A percentile compares a stretch with the other conserved stretches of the same genome.
These are phyloP conservation scores for Apophysomyces sp. DNA, from an alignment of 371 early-diverging fungal genomes.

Conservation along the genomic window DNA sequence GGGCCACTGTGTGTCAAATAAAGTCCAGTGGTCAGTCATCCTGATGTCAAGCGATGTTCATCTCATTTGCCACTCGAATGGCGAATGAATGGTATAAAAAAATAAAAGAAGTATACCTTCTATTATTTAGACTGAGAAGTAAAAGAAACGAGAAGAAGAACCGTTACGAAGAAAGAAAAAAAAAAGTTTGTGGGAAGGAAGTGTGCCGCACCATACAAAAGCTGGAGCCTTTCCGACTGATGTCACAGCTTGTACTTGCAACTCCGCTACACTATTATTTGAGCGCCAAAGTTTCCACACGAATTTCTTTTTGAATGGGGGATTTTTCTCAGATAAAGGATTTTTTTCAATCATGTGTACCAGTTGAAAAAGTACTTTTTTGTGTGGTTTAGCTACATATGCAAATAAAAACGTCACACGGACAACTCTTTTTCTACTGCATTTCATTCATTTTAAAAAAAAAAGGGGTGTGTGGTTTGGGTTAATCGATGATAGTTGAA, in stretches of 20 bases:
- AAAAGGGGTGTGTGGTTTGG: neutral
- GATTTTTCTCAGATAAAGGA: too few relatives aligned
- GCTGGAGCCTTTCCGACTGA: too few relatives aligned
- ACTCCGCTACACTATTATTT: neutral
- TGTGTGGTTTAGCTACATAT: neutral
- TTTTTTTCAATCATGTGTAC: too few relatives aligned
- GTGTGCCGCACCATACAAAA: neutral
- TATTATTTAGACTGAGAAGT: neutral
- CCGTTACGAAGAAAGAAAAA: neutral
- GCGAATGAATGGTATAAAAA: neutral
- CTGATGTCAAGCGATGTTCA: constrained; percentile 4
- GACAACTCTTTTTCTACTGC: neutral
- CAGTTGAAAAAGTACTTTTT: neutral
- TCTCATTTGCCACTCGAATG: constrained; percentile 3
- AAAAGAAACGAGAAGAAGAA: neutral
- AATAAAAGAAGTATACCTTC: neutral
- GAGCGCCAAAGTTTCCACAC: too few relatives aligned
- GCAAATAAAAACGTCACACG: neutral
- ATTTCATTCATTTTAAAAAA: neutral
- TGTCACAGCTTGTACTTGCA: neutral
- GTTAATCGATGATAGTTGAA: neutral
- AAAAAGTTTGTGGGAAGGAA: constrained; percentile 3
- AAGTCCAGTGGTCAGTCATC: constrained; percentile 2
- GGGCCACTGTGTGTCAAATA: constrained; percentile 3
- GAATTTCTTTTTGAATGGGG: too few relatives aligned